phyloP scores from a whole-genome alignment of 441 rosid species.

The Cnidoscolus chayamansa region DNA sequence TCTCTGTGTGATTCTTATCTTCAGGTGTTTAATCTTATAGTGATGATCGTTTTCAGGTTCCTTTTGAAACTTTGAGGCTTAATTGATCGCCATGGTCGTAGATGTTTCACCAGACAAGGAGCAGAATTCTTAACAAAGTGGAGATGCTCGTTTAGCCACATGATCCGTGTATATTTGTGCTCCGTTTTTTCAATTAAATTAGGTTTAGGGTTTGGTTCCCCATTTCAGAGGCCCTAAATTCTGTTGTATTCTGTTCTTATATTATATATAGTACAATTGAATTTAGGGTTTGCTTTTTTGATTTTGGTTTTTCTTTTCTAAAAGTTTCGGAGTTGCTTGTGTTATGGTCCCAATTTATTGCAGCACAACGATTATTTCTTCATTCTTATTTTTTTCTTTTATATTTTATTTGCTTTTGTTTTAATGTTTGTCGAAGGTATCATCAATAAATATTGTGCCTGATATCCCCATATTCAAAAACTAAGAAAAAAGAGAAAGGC shows the following conservation, averaged over 20 bases:
- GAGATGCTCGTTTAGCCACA: neutral
- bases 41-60: neutral
- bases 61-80: neutral
- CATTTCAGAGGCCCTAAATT: slow-evolving; percentile 10
- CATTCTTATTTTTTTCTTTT: slow-evolving; percentile 19
- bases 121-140: neutral
- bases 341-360: slow-evolving; percentile 16
- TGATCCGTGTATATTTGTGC: neutral
- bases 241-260: slow-evolving; percentile 26
- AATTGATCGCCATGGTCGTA: neutral
- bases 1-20: no score
- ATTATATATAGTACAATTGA: slow-evolving; percentile 10
- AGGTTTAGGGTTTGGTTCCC: slow-evolving; percentile 26
- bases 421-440: slow-evolving; percentile 22
- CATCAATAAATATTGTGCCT: slow-evolving; percentile 25
- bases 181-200: slow-evolving; percentile 5
- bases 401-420: slow-evolving; percentile 23
- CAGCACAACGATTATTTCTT: slow-evolving; percentile 34
- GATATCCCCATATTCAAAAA: slow-evolving; percentile 23
- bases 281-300: slow-evolving; percentile 21
- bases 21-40: no score
- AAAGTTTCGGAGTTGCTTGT: neutral
- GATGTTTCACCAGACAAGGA: neutral
- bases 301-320: neutral
- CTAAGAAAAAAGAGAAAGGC: neutral